These are phyloP conservation scores for Solanum hybrid DNA, from an alignment of 305 asterid species.

Conservation along the genomic window DNA sequence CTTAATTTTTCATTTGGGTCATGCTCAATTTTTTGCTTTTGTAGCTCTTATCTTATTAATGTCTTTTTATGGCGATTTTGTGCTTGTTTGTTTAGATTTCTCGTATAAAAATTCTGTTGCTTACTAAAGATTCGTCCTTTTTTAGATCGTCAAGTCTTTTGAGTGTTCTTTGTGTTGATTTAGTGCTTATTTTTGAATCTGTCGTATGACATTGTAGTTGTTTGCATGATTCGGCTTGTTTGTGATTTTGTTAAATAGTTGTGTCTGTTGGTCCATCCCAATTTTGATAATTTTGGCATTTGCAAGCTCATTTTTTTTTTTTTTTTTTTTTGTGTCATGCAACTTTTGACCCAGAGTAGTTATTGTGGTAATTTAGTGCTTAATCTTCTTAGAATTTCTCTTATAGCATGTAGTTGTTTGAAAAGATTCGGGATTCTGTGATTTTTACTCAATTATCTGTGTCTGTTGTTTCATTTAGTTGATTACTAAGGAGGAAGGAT, in stretches of 20 bases:
- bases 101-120: background rate
- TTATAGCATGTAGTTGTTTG: background rate
- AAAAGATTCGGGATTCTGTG: background rate
- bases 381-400: background rate
- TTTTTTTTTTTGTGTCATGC: background rate
- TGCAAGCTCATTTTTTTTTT: background rate
- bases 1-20: background rate
- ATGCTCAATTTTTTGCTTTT: background rate
- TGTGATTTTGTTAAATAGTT: background rate
- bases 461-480: conserved; percentile 25
- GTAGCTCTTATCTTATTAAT: background rate
- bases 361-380: background rate
- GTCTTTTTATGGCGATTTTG: background rate
- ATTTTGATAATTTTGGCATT: background rate
- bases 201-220: background rate
- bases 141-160: background rate
- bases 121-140: background rate
- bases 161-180: background rate
- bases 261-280: background rate
- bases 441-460: background rate
- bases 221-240: background rate
- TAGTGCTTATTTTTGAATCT: background rate
- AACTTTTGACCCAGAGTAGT: background rate
- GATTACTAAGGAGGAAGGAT: conserved; percentile 80
- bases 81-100: background rate